Conservation (phyloP, 2,329 filamentous ascomycete species). For the Hypoxylon sp. region DNA sequence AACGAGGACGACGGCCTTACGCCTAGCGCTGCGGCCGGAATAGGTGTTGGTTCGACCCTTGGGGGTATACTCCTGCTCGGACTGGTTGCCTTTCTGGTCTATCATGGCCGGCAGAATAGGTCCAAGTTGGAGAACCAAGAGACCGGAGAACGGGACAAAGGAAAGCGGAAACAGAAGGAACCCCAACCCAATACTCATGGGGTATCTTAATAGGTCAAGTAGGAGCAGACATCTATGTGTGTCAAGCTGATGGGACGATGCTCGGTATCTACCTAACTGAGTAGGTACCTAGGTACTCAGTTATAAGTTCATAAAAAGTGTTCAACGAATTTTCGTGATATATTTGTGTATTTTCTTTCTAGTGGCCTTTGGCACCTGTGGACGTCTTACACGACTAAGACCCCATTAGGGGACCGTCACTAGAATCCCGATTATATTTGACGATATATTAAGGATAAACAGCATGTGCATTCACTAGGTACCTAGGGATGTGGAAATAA, state of each 20-base stretch:
- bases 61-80: conserved; percentile 36
- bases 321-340: neutral
- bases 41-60: conserved; percentile 36
- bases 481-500: neutral
- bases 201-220: neutral
- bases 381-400: neutral
- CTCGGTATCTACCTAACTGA: neutral
- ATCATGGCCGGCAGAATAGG: conserved; percentile 29
- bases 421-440: neutral
- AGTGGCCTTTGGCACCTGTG: neutral
- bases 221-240: neutral
- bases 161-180: conserved; percentile 28
- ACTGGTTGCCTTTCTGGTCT: conserved; percentile 30
- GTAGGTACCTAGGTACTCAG: neutral
- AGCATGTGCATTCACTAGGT: neutral
- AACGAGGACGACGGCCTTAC: conserved; percentile 10
- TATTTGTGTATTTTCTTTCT: neutral
- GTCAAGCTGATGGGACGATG: neutral
- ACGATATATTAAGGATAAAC: neutral
- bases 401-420: neutral
- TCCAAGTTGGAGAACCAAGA: conserved; percentile 17
- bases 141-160: neutral
- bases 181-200: conserved; percentile 3
- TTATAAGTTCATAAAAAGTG: neutral
- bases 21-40: conserved; percentile 23